Evolutionary conservation across 1,139 yeast genomes (phyloP).

Genomic region (Tardiomyces depauwii): DNA sequence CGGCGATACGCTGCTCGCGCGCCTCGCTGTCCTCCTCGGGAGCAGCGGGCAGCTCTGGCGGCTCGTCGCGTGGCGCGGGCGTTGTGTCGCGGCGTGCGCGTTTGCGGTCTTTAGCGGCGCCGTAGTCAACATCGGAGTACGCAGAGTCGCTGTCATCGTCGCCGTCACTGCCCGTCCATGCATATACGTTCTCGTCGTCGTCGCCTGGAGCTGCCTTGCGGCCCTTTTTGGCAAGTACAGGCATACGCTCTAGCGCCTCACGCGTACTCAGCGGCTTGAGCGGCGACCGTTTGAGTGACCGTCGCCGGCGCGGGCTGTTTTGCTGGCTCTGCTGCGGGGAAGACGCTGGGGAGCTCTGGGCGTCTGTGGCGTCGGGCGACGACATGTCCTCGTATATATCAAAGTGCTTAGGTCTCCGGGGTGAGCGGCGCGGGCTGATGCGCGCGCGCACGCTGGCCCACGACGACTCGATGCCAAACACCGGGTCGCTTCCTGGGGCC

Average conservation of each 20-base stretch:
- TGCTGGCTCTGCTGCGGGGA: not conserved
- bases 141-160: not conserved
- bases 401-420: not conserved
- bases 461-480: not conserved
- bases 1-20: not conserved
- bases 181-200: not conserved
- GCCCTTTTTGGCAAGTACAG: not conserved
- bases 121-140: not conserved
- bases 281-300: conserved; percentile 2
- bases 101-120: not conserved
- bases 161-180: not conserved
- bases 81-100: not conserved
- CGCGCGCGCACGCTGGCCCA: not conserved
- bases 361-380: conserved; percentile 1
- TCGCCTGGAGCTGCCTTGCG: not conserved
- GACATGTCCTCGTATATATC: not conserved
- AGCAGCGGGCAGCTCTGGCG: not conserved
- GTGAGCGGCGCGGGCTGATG: conserved; percentile 1
- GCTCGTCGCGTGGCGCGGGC: not conserved
- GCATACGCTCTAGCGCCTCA: conserved; percentile 6
- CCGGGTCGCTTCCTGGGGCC: not conserved
- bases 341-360: conserved; percentile 1
- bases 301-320: conserved; percentile 4
- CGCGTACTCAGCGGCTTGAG: conserved; percentile 1
- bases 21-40: not conserved